These are phyloP conservation scores for Globisporangium iwayamae DNA, from an alignment of 352 stramenopile species.

Conservation along the genomic window DNA sequence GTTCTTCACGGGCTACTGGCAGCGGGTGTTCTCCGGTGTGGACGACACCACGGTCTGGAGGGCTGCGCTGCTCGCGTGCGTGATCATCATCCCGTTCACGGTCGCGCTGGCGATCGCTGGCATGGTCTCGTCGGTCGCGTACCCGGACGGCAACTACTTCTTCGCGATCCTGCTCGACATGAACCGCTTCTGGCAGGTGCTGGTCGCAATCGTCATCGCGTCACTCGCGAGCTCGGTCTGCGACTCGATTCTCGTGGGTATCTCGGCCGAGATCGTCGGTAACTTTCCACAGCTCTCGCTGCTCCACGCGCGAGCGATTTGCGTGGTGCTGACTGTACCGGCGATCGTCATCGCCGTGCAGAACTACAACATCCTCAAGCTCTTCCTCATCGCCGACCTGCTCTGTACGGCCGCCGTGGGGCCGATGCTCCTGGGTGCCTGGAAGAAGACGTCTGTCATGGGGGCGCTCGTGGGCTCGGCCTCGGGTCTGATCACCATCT, in stretches of 20 bases:
- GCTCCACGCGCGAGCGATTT: slow-evolving; percentile 50
- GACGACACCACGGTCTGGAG: slow-evolving; percentile 52
- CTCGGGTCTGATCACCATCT: slow-evolving; percentile 66
- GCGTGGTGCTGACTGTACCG: slow-evolving; percentile 63
- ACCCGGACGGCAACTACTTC: slow-evolving; percentile 55
- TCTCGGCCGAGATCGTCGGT: slow-evolving; percentile 64
- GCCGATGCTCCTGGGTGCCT: slow-evolving; percentile 64
- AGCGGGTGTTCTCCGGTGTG: slow-evolving; percentile 62
- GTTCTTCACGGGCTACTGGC: slow-evolving; percentile 82
- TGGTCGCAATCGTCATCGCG: slow-evolving; percentile 66
- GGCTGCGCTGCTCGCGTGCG: slow-evolving; percentile 35
- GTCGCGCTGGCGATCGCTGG: slow-evolving; percentile 57
- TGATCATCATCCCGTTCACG: slow-evolving; percentile 68
- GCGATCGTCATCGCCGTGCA: slow-evolving; percentile 67
- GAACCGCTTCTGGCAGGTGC: slow-evolving; percentile 57
- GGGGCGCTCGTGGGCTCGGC: slow-evolving; percentile 49
- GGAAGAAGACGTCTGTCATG: slow-evolving; percentile 38
- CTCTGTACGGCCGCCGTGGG: slow-evolving; percentile 69
- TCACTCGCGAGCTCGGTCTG: slow-evolving; percentile 58
- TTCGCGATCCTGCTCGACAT: slow-evolving; percentile 77
- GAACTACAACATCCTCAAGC: slow-evolving; percentile 61
- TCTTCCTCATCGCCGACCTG: slow-evolving; percentile 76
- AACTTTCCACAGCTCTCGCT: slow-evolving; percentile 66
- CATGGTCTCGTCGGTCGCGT: slow-evolving; percentile 70
- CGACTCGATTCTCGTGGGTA: slow-evolving; percentile 75